phyloP scores from a whole-genome alignment of 257 asterid genomes.

The Plantago major region DNA sequence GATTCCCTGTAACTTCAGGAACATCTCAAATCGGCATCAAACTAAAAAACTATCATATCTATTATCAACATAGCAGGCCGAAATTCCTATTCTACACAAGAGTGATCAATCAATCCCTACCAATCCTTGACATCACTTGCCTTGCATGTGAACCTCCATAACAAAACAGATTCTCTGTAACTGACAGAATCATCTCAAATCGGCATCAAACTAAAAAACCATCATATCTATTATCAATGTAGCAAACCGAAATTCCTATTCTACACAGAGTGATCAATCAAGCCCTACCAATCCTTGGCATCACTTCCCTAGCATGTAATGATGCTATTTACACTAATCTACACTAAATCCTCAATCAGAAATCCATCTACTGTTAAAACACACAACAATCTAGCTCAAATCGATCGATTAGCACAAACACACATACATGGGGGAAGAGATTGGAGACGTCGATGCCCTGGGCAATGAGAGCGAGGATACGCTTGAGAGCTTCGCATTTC shows the following conservation, averaged over 20 bases:
- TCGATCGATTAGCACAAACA: background rate
- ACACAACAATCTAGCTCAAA: background rate
- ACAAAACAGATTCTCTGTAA: background rate
- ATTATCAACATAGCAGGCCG: background rate
- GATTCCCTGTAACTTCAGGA: conserved; percentile 4
- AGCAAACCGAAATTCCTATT: background rate
- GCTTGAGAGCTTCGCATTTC: conserved; percentile 93
- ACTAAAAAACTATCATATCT: conserved; percentile 1
- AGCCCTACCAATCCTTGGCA: background rate
- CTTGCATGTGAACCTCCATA: too few species aligned
- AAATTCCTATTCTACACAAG: background rate
- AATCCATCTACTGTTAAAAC: too few species aligned
- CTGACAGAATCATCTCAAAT: conserved; percentile 16
- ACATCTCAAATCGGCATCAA: conserved; percentile 13
- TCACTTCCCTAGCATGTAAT: too few species aligned
- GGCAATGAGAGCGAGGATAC: conserved; percentile 88
- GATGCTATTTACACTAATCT: too few species aligned
- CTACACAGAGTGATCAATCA: background rate
- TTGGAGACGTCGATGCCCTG: conserved; percentile 84
- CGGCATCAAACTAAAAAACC: background rate
- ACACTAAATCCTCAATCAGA: too few species aligned
- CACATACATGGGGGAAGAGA: conserved; percentile 78
- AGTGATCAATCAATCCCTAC: background rate
- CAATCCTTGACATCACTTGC: too few species aligned
- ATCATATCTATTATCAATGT: background rate